A percentile compares a stretch with the other conserved stretches of the same genome.
Conservation (phyloP, 78 protist genomes). For the Dictyostelium firmibasis region DNA sequence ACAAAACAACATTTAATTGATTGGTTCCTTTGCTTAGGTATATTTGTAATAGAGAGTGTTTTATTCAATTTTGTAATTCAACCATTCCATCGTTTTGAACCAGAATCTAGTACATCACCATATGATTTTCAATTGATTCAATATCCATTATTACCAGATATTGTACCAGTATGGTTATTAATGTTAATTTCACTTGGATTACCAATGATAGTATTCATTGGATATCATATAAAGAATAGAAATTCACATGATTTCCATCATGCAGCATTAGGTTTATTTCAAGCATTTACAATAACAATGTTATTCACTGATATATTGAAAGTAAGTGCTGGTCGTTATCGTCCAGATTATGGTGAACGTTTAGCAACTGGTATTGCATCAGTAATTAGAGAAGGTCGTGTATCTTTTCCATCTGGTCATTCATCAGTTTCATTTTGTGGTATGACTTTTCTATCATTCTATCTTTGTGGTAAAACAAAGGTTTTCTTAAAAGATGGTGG, state of each 20-base stretch:
- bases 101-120: background rate
- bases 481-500: slow-evolving; percentile 39
- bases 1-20: slow-evolving; percentile 42
- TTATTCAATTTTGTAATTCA: slow-evolving; percentile 27
- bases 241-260: slow-evolving; percentile 57
- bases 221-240: background rate
- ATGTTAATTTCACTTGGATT: slow-evolving; percentile 16
- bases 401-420: slow-evolving; percentile 57
- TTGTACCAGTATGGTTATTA: slow-evolving; percentile 66
- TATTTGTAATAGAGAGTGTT: slow-evolving; percentile 34
- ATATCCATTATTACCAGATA: slow-evolving; percentile 44
- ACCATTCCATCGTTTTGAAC: slow-evolving; percentile 46
- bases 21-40: slow-evolving; percentile 39
- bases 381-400: slow-evolving; percentile 44
- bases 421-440: slow-evolving; percentile 51
- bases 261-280: slow-evolving; percentile 51
- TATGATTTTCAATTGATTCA: slow-evolving; percentile 15
- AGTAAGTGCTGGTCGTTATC: slow-evolving; percentile 44
- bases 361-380: background rate
- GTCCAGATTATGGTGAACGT: slow-evolving; percentile 62
- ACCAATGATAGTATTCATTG: slow-evolving; percentile 31
- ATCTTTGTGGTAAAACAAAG: slow-evolving; percentile 51
- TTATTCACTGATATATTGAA: slow-evolving; percentile 64
- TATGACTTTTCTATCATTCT: slow-evolving; percentile 51
- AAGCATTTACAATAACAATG: slow-evolving; percentile 62